These are phyloP conservation scores for Calonectria hawksworthii DNA, from an alignment of 2,329 filamentous ascomycete species.

Conservation along the genomic window DNA sequence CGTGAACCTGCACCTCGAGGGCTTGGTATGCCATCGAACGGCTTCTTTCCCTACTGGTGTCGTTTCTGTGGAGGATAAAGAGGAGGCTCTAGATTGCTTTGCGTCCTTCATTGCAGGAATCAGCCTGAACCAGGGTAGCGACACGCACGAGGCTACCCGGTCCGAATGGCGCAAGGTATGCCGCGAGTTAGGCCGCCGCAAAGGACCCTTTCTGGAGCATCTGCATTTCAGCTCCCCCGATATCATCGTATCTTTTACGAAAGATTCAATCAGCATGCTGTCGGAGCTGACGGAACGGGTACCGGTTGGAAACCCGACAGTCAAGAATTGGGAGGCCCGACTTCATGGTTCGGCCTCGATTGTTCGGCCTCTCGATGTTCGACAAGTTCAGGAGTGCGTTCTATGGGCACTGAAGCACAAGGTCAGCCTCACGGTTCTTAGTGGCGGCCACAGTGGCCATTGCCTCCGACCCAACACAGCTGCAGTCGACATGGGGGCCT, in stretches of 20 bases:
- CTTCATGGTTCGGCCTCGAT: constrained; percentile 58
- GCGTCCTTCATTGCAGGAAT: constrained; percentile 66
- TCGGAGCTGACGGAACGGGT: constrained; percentile 59
- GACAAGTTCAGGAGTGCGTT: constrained; percentile 68
- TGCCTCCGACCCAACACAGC: constrained; percentile 67
- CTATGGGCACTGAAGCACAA: constrained; percentile 66
- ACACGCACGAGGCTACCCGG: constrained; percentile 49
- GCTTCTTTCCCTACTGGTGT: constrained; percentile 61
- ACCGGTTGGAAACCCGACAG: constrained; percentile 47
- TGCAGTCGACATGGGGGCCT: constrained; percentile 70
- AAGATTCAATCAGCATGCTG: constrained; percentile 59
- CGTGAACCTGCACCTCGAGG: constrained; percentile 57
- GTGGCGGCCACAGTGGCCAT: constrained; percentile 73
- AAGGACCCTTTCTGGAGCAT: constrained; percentile 51
- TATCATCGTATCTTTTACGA: constrained; percentile 65
- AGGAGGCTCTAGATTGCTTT: constrained; percentile 65
- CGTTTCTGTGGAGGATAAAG: constrained; percentile 58
- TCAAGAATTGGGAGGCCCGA: constrained; percentile 68
- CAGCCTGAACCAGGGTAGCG: constrained; percentile 45
- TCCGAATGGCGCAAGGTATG: constrained; percentile 66
- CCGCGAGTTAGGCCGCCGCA: constrained; percentile 58
- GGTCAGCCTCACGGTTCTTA: constrained; percentile 63
- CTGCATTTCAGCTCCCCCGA: constrained; percentile 65
- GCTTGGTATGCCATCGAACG: constrained; percentile 62
- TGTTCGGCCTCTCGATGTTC: constrained; percentile 60